Base-by-base conservation (phyloP, 2,329 filamentous ascomycete species). In the Sclerotinia sclerotiorum region DNA sequence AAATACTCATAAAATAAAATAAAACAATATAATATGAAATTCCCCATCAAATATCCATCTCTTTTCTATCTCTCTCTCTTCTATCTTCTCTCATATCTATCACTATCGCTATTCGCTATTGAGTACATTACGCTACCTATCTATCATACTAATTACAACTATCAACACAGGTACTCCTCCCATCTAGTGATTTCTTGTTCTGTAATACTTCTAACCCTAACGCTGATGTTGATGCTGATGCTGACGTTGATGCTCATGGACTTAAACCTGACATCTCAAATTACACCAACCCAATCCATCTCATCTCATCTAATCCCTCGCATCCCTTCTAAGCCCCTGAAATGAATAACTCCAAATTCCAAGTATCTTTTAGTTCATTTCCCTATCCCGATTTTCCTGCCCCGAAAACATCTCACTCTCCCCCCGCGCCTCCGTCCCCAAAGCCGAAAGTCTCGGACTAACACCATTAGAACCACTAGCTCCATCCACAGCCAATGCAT, bases 381-480 rank as follows among this genome's bases (percentile, higher is more conserved):
- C 21, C 46, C 3, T 19, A 8, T 48, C 8, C 2, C 13, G 19
- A 46, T 7, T 32, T 10, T 49, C 58, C 44, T 3, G 44, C 11
- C 19, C 58, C 3, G 24, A 49, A 17, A 35, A 24, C 8, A 44
- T 61, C 11, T 61, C 58, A n/a, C 6, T 13, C n/a, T 4, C 24
- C 29, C 21, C 21, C 11, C 44, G 58, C 0, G 19, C 35, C 19
- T 19, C 11, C 32, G 13, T 27, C 3, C 58, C 58, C 13, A 61
- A 44, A 24, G 58, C 58, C 29, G 58, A 61, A 49, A 61, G 58
- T 35, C 58, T n/a, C 15, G 13, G 44, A 35, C 58, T 35, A 6
- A 35, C 44, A 35, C 21, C 29, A 32, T 61, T 35, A n/a, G 24
- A 6, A 24, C 17, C 58, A 35, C 29, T n/a, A 27, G 0, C 21